These are phyloP conservation scores for Elongisporangium anandrum DNA, from an alignment of 352 stramenopile genomes.

Conservation along the genomic window DNA sequence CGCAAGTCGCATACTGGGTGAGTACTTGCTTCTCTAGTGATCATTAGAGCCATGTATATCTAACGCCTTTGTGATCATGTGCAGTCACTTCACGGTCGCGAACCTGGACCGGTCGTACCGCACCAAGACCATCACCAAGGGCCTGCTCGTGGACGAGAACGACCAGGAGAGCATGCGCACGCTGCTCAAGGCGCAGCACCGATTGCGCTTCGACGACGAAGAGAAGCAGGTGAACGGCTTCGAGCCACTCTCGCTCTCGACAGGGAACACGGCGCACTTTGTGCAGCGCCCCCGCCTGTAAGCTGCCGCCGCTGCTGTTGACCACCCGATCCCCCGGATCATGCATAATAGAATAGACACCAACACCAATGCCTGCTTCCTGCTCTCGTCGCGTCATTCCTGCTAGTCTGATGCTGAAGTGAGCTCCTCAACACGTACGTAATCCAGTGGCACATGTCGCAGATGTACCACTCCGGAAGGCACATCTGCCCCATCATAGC, in stretches of 20 bases:
- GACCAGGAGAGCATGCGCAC: conserved; percentile 64
- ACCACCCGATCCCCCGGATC: not conserved
- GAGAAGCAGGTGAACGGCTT: conserved; percentile 54
- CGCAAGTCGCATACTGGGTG: conserved; percentile 60
- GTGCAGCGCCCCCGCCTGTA: conserved; percentile 1
- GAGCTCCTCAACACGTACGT: not conserved
- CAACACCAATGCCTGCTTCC: not conserved
- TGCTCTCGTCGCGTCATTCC: conserved; percentile 10
- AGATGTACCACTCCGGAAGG: not conserved
- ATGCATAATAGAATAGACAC: conserved; percentile 4
- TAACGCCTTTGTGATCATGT: not conserved
- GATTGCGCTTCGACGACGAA: conserved; percentile 66
- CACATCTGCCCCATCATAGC: not conserved
- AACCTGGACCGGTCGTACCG: conserved; percentile 58
- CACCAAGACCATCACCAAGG: conserved; percentile 51
- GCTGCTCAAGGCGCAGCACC: conserved; percentile 67
- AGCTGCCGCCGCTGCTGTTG: not conserved
- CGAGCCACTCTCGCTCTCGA: conserved; percentile 46
- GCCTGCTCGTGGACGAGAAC: conserved; percentile 46
- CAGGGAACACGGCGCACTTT: conserved; percentile 9
- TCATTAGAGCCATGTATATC: not conserved
- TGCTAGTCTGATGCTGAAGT: conserved; percentile 5
- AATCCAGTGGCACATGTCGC: not conserved
- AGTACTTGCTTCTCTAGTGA: conserved; percentile 4
- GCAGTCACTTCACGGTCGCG: conserved; percentile 60